Base-by-base conservation (phyloP, 2,329 filamentous ascomycete species). In the Fusarium sp. region DNA sequence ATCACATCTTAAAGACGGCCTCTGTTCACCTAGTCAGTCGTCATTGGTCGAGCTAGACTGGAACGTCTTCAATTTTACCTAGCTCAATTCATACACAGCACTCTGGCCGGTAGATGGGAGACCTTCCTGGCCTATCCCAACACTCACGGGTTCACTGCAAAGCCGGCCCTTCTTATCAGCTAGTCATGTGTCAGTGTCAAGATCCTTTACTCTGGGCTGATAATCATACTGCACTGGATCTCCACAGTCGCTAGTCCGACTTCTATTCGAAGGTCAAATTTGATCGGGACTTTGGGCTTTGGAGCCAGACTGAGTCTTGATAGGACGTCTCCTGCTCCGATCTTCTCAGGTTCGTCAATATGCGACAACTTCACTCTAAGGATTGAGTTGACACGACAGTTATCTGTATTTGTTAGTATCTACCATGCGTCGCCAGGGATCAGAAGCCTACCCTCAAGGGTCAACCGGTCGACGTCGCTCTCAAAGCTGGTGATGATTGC, bases 111-210 rank as follows among this genome's bases (percentile, higher is more conserved):
- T 33, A n/a, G 30, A 13, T 18, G n/a, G 12, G 11, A n/a, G 3
- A n/a, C n/a, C n/a, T 4, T 22, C 44, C 4, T 48, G 1, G 22
- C n/a, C 47, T 33, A 3, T 33, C 47, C 0, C 1, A 2, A 50
- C 35, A 26, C 48, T 51, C 0, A 51, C 35, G 48, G 48, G 48
- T 0, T 51, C 48, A 2, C 48, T 35, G 31, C 48, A 48, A 11
- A 22, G 24, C 11, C 11, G 7, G 3, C 42, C 42, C 10, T 48
- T 48, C 28, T 4, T 3, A 48, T 50, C 45, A 20, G 1, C 47
- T 50, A 50, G 2, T 18, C 7, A 31, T 33, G 22, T 50, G 30
- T 50, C 22, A 50, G 47, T 9, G 22, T 48, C 3, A 3, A 31
- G 9, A 11, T 8, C 14, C 6, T 10, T 11, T 48, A 31, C 20